Conservation (phyloP, 805 yeast species). For the Metschnikowia corniflorae region DNA sequence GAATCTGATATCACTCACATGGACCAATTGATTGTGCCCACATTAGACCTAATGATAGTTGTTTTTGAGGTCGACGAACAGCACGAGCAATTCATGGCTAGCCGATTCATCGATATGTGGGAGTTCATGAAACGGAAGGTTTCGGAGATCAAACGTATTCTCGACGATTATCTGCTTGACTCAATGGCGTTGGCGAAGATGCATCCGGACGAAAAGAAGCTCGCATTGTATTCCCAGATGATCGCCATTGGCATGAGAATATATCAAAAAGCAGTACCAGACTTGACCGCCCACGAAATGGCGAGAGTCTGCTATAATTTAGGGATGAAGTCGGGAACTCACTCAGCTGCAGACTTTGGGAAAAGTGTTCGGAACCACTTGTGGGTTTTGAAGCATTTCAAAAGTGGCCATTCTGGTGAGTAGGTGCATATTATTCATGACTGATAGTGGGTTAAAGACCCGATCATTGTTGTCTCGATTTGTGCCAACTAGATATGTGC, state of each 20-base stretch:
- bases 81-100: constrained; percentile 45
- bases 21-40: constrained; percentile 22
- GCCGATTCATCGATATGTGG: constrained; percentile 49
- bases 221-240: constrained; percentile 22
- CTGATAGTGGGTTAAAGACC: too few species aligned
- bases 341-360: constrained; percentile 17
- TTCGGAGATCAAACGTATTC: background rate
- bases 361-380: constrained; percentile 26
- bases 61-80: constrained; percentile 29
- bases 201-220: background rate
- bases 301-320: constrained; percentile 26
- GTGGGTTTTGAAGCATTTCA: constrained; percentile 27
- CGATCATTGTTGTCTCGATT: too few species aligned
- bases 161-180: background rate
- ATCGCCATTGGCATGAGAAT: constrained; percentile 34
- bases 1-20: background rate
- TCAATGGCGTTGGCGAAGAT: background rate
- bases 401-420: too few species aligned
- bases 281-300: constrained; percentile 34
- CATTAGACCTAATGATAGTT: constrained; percentile 26
- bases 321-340: constrained; percentile 26
- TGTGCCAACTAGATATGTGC: too few species aligned
- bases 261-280: constrained; percentile 42
- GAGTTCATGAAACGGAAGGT: constrained; percentile 16
- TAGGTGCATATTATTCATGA: too few species aligned